Conservation (phyloP, 768 basidiomycete genomes). For the Hygrophorus pudorinus region DNA sequence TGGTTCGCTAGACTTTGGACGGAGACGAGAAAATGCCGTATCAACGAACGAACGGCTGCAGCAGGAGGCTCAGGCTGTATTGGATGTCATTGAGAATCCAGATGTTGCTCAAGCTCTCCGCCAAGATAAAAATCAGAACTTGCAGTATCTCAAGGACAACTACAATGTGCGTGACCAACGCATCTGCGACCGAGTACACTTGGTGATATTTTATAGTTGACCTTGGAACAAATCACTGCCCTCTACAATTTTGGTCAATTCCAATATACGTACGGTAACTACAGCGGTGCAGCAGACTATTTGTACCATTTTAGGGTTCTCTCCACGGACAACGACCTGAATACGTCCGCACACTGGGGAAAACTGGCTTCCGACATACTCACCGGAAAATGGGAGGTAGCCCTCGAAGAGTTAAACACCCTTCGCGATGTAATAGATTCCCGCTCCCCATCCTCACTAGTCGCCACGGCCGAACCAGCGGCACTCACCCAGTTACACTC, state of each 20-base stretch:
- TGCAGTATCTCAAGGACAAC: slow-evolving; percentile 89
- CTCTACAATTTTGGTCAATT: slow-evolving; percentile 98
- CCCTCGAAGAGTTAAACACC: slow-evolving; percentile 89
- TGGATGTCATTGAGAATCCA: slow-evolving; percentile 94
- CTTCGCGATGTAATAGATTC: slow-evolving; percentile 90
- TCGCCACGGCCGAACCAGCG: slow-evolving; percentile 42
- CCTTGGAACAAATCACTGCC: slow-evolving; percentile 88
- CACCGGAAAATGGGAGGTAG: slow-evolving; percentile 90
- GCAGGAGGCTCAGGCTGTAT: slow-evolving; percentile 84
- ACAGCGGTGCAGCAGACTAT: slow-evolving; percentile 94
- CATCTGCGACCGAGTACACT: slow-evolving; percentile 1
- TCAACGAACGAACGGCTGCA: slow-evolving; percentile 77
- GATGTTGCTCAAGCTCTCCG: slow-evolving; percentile 91
- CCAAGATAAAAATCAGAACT: slow-evolving; percentile 95
- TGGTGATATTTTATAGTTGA: slow-evolving; percentile 47
- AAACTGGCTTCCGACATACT: slow-evolving; percentile 97
- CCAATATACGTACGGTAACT: slow-evolving; percentile 98
- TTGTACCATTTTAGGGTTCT: slow-evolving; percentile 98
- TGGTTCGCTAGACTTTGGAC: slow-evolving; percentile 58
- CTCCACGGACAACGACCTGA: slow-evolving; percentile 87
- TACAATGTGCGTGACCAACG: slow-evolving; percentile 53
- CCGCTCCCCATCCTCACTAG: slow-evolving; percentile 43
- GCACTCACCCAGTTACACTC: slow-evolving; percentile 85
- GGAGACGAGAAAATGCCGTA: slow-evolving; percentile 74
- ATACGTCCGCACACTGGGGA: slow-evolving; percentile 97